Conservation (phyloP, 140 eudicot species). For the Flaveria floridana region DNA sequence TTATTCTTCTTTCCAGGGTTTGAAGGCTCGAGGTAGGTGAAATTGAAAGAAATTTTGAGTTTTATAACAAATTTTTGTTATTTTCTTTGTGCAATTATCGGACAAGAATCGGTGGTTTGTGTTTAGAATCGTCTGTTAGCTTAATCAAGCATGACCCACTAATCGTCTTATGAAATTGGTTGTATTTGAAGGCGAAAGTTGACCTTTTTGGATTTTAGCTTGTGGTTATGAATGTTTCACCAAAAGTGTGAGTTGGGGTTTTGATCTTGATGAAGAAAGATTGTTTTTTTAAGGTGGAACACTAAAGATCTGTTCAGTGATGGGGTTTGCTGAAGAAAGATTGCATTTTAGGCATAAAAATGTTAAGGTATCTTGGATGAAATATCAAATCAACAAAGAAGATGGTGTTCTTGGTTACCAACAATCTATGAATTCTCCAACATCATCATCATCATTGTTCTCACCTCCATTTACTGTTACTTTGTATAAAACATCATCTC, state of each 20-base stretch:
- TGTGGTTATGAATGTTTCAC: slow-evolving; percentile 10
- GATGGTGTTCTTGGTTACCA: slow-evolving; percentile 43
- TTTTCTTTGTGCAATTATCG: slow-evolving; percentile 12
- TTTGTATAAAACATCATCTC: slow-evolving; percentile 41
- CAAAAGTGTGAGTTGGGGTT: slow-evolving; percentile 29
- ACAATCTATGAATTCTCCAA: slow-evolving; percentile 33
- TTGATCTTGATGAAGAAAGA: slow-evolving; percentile 18
- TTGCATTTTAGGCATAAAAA: slow-evolving; percentile 49
- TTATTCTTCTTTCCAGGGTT: background rate
- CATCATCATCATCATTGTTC: slow-evolving; percentile 14
- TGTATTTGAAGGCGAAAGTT: slow-evolving; percentile 4
- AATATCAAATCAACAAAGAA: slow-evolving; percentile 44
- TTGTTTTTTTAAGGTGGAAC: slow-evolving; percentile 14
- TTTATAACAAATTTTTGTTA: slow-evolving; percentile 9
- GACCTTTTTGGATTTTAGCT: slow-evolving; percentile 26
- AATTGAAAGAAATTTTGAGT: too few species aligned
- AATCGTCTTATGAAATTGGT: slow-evolving; percentile 22
- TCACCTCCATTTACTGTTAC: slow-evolving; percentile 38
- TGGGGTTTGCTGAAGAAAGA: slow-evolving; percentile 33
- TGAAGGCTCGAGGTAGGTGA: too few species aligned
- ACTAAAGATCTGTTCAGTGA: slow-evolving; percentile 36
- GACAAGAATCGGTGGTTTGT: slow-evolving; percentile 21
- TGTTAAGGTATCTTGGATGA: slow-evolving; percentile 62
- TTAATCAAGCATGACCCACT: slow-evolving; percentile 32
- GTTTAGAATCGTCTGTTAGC: slow-evolving; percentile 30